Percentiles rank a stretch among this genome's conserved stretches.
Conservation (phyloP, 106 monocot species). For the Dendrobium catenatum region DNA sequence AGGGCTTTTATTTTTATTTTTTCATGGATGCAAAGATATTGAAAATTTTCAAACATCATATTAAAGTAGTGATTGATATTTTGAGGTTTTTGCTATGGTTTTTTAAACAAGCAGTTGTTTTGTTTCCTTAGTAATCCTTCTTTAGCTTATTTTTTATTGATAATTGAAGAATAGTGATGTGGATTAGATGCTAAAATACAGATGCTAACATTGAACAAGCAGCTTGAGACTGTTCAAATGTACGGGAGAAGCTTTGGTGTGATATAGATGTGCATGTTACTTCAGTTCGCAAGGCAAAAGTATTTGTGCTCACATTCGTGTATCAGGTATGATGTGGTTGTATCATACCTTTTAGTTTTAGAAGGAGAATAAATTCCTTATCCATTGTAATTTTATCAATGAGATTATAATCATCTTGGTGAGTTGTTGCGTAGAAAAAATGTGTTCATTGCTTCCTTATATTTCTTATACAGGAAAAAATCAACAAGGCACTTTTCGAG, state of each 20-base stretch:
- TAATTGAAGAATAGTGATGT: neutral
- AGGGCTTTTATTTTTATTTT: neutral
- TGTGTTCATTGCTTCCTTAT: neutral
- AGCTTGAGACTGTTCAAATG: slow-evolving; percentile 66
- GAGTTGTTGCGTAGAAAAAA: neutral
- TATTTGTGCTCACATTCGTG: slow-evolving; percentile 38
- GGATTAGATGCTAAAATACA: slow-evolving; percentile 14
- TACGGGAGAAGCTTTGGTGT: slow-evolving; percentile 65
- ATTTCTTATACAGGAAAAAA: slow-evolving; percentile 35
- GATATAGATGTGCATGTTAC: slow-evolving; percentile 68
- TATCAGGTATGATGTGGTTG: neutral
- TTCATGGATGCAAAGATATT: neutral
- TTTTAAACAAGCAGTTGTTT: neutral
- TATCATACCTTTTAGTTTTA: too few relatives aligned
- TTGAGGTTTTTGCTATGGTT: neutral
- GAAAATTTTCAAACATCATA: neutral
- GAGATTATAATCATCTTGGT: neutral
- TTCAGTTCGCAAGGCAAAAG: slow-evolving; percentile 60
- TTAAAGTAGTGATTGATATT: neutral
- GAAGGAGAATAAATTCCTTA: too few relatives aligned
- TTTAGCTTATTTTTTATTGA: neutral
- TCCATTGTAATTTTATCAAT: too few relatives aligned
- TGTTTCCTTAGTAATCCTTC: neutral
- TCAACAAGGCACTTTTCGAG: slow-evolving; percentile 57
- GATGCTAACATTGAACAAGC: slow-evolving; percentile 76